Percentiles rank a stretch among this genome's conserved stretches.
Conservation (phyloP, 768 basidiomycete genomes). For the Trametes villosa region DNA sequence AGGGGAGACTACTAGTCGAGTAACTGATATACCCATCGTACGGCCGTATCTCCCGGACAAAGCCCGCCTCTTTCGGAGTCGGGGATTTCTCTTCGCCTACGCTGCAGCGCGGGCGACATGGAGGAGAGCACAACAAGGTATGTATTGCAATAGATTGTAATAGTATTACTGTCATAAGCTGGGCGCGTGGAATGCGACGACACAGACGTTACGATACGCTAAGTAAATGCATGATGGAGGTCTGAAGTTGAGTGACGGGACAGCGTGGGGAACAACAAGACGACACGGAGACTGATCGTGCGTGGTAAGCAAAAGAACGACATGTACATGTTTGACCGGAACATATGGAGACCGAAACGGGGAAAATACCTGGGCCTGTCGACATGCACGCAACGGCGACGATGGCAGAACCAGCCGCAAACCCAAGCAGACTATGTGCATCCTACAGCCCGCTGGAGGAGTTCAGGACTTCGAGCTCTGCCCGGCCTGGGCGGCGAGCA, state of each 20-base stretch:
- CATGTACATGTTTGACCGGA: slow-evolving; percentile 13
- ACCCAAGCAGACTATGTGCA: slow-evolving; percentile 14
- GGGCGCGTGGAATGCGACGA: slow-evolving; percentile 23
- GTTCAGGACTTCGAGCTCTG: slow-evolving; percentile 1
- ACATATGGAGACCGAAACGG: background rate
- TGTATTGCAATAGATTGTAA: slow-evolving; percentile 17
- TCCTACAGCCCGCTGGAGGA: slow-evolving; percentile 1
- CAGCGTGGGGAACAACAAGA: slow-evolving; percentile 19
- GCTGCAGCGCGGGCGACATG: background rate
- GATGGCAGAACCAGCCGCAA: slow-evolving; percentile 22
- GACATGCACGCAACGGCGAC: background rate
- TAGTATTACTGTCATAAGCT: slow-evolving; percentile 26
- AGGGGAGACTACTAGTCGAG: too few species aligned
- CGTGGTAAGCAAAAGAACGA: slow-evolving; percentile 17
- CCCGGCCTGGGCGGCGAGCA: slow-evolving; percentile 52
- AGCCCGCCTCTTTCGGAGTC: too few species aligned
- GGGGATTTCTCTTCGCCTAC: too few species aligned
- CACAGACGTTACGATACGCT: slow-evolving; percentile 25
- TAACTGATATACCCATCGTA: too few species aligned
- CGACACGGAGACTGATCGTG: slow-evolving; percentile 12
- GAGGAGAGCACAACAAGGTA: background rate
- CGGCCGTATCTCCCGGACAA: too few species aligned
- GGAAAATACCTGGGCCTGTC: background rate
- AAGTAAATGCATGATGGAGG: slow-evolving; percentile 1
- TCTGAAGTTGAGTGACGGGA: background rate